These are phyloP conservation scores for Melocanna baccifera DNA, from an alignment of 176 grass and related monocot species.

Conservation along the genomic window DNA sequence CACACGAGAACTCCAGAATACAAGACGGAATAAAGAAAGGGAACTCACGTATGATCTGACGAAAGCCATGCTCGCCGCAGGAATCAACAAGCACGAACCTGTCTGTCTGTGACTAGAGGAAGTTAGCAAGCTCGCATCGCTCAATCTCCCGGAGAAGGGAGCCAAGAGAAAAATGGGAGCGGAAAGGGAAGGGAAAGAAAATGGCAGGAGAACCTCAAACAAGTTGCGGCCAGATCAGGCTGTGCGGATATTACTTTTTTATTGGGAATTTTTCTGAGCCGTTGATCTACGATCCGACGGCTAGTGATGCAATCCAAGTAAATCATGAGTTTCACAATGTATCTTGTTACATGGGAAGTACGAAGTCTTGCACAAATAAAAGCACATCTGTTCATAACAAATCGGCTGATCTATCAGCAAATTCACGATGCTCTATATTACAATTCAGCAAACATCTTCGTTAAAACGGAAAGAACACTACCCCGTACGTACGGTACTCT, in stretches of 20 bases:
- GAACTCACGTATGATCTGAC: constrained; percentile 24
- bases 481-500: background rate
- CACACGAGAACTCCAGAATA: background rate
- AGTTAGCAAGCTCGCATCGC: background rate
- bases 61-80: constrained; percentile 2
- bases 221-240: background rate
- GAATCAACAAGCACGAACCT: background rate
- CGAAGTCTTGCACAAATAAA: background rate
- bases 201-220: no score
- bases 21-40: background rate
- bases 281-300: background rate
- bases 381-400: background rate
- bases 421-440: background rate
- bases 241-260: background rate
- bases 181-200: background rate
- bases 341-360: background rate
- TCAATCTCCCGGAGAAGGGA: background rate
- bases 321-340: background rate
- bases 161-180: background rate
- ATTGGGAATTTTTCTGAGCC: background rate
- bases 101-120: background rate
- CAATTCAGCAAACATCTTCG: background rate
- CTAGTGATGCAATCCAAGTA: background rate
- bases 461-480: background rate
- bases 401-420: background rate